Conservation (phyloP, 257 asterid species). For the Scutellaria barbata region DNA sequence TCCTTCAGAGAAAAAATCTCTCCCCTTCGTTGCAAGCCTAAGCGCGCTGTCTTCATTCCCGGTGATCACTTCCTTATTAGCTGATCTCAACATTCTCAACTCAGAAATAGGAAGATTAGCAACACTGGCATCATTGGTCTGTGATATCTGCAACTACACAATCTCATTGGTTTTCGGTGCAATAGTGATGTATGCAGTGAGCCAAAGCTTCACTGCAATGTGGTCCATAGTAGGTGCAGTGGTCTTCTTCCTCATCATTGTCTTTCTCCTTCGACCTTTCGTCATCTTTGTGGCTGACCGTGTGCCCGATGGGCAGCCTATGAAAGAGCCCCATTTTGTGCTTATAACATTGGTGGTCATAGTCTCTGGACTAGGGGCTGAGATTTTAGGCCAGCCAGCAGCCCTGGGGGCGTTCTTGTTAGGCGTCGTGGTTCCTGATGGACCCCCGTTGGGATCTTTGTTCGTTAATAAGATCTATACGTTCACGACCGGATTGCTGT, state of each 20-base stretch:
- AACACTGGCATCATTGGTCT: constrained; percentile 48
- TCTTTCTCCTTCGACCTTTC: constrained; percentile 42
- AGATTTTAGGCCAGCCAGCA: constrained; percentile 57
- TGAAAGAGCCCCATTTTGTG: constrained; percentile 57
- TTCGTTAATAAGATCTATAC: constrained; percentile 18
- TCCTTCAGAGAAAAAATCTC: background rate
- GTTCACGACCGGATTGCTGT: constrained; percentile 39
- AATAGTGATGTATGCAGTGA: constrained; percentile 2
- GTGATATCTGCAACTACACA: constrained; percentile 47
- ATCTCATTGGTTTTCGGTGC: constrained; percentile 21
- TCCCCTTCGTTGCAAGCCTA: constrained; percentile 40
- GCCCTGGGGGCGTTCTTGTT: constrained; percentile 49
- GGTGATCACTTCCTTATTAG: constrained; percentile 52
- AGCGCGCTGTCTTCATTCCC: constrained; percentile 57
- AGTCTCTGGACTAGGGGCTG: constrained; percentile 43
- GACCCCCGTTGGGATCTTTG: background rate
- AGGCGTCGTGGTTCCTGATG: constrained; percentile 18
- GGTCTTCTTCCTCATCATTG: constrained; percentile 10
- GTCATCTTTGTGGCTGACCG: constrained; percentile 33
- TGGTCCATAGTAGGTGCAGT: constrained; percentile 21
- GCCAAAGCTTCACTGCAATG: background rate
- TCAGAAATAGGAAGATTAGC: constrained; percentile 67
- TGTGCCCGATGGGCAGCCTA: constrained; percentile 47
- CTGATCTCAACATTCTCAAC: constrained; percentile 67
- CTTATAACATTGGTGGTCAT: constrained; percentile 38